A percentile compares a stretch with the other conserved stretches of the same genome.
Evolutionary conservation across 2,329 filamentous ascomycete species (phyloP).

Genomic region (Chrysoporthe austroafricana): DNA sequence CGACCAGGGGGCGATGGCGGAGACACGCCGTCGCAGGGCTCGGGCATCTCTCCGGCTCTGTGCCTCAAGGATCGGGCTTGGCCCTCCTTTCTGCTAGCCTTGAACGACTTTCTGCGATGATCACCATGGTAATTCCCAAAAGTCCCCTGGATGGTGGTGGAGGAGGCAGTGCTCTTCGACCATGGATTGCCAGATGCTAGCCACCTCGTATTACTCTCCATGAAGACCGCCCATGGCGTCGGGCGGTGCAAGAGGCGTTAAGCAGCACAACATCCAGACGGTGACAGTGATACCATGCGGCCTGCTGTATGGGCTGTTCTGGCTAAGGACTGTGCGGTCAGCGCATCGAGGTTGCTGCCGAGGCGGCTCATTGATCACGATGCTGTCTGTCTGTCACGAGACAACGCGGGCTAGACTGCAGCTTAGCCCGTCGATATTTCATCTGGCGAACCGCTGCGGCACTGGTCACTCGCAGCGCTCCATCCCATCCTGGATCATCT

Average conservation of each 20-base stretch:
- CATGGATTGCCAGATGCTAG: background rate
- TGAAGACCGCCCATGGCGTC: background rate
- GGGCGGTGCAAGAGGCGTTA: background rate
- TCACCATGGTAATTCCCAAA: background rate
- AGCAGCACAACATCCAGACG: conserved; percentile 1
- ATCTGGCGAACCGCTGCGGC: too few species aligned
- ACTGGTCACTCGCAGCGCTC: too few species aligned
- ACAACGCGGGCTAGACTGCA: too few species aligned
- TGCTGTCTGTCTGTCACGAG: background rate
- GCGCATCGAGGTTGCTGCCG: background rate
- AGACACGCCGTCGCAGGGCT: too few species aligned
- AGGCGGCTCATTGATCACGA: background rate
- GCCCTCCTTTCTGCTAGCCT: too few species aligned
- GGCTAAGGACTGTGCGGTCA: background rate
- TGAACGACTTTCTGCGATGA: background rate
- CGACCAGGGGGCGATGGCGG: too few species aligned
- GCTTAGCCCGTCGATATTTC: too few species aligned
- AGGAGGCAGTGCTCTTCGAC: background rate
- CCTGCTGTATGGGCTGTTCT: conserved; percentile 1
- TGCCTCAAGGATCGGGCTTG: too few species aligned
- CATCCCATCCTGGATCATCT: too few species aligned
- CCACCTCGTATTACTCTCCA: background rate
- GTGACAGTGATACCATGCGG: background rate
- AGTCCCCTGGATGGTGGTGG: background rate
- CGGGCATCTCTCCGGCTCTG: too few species aligned